Evolutionary conservation across 495 filamentous ascomycete species (phyloP).

Genomic region (Aspergillus leporis): DNA sequence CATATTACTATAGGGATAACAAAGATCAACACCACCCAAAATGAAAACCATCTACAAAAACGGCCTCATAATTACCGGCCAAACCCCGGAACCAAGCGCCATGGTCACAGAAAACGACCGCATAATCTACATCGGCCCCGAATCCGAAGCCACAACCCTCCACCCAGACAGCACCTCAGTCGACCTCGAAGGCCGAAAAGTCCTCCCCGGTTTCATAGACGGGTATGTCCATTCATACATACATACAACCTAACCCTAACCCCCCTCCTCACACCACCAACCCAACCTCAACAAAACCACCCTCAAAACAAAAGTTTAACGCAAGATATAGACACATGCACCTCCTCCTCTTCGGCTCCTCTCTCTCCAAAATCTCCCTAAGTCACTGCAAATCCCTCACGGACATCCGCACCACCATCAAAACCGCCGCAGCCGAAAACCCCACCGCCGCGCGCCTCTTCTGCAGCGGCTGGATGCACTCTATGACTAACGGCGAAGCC

Average conservation of each 20-base stretch:
- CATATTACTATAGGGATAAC: too few relatives aligned
- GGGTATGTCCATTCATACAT: constrained; percentile 40
- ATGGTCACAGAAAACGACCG: constrained; percentile 34
- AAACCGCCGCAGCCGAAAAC: constrained; percentile 42
- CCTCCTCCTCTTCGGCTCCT: constrained; percentile 58
- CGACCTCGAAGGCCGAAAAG: constrained; percentile 45
- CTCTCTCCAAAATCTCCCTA: constrained; percentile 57
- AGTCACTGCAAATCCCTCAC: constrained; percentile 48
- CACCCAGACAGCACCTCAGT: constrained; percentile 18
- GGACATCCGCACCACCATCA: constrained; percentile 53
- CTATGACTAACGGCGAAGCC: constrained; percentile 51
- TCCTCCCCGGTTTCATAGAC: constrained; percentile 64
- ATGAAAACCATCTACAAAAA: constrained; percentile 25
- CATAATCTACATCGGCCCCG: constrained; percentile 41
- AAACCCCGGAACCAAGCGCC: constrained; percentile 8
- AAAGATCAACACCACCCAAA: too few relatives aligned
- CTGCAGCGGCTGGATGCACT: constrained; percentile 62
- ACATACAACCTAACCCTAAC: too few relatives aligned
- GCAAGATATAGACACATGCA: constrained; percentile 54
- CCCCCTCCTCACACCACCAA: neutral
- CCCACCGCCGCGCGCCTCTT: constrained; percentile 52
- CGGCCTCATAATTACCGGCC: constrained; percentile 11
- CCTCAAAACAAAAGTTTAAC: too few relatives aligned
- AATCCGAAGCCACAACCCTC: constrained; percentile 18
- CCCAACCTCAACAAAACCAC: neutral